Base-by-base conservation (phyloP, 2,329 filamentous ascomycete genomes). In the Arthrobotrys entomopaga region DNA sequence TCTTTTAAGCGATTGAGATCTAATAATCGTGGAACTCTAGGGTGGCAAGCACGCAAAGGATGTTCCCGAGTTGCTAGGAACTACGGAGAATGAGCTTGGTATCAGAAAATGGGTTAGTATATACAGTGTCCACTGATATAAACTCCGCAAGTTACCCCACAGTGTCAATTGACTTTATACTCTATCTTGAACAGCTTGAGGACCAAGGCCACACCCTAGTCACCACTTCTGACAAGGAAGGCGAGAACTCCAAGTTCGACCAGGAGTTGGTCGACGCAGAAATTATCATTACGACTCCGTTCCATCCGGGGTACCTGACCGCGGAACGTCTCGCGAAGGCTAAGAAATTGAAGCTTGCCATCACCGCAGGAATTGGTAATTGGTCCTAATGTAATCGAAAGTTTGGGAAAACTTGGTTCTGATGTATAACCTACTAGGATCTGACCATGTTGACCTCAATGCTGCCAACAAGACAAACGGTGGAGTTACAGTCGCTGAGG, bases 251-350 rank as follows among this genome's bases (percentile, higher is more conserved):
- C 75, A 91, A 87, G 78, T 98, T 99, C 79, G 95, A 98, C 84
- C 87, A 93, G 85, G 92, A 99, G 85, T 88, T 99, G 65, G 93
- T 95, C 76, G 95, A 98, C 81, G 93, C 95, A 76, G 95, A 99
- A 84, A 87, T 99, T 83, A 98, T 99, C 87, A 98, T 99, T 84
- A 99, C 95, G 79, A 99, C 95, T 70, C 95, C 95, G 91, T 97
- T 77, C 58, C 76, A 70, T 60, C 53, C 63, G 26, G 67, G 69
- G 77, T 99, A 99, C 87, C 90, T 99, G 72, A 98, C 91, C 57
- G 92, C 92, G 64, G 94, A 98, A 86, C 93, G 95, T 81, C 89
- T 99, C 66, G 92, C 92, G 80, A 96, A 95, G 86, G 95, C 95
- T 79, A 98, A 98, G 91, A 98, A 99, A 71, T 91, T 99, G 81